Percentiles rank a stretch among this genome's conserved stretches.
Conservation (phyloP, 2,329 filamentous ascomycete species). For the Metarhizium brunneum region DNA sequence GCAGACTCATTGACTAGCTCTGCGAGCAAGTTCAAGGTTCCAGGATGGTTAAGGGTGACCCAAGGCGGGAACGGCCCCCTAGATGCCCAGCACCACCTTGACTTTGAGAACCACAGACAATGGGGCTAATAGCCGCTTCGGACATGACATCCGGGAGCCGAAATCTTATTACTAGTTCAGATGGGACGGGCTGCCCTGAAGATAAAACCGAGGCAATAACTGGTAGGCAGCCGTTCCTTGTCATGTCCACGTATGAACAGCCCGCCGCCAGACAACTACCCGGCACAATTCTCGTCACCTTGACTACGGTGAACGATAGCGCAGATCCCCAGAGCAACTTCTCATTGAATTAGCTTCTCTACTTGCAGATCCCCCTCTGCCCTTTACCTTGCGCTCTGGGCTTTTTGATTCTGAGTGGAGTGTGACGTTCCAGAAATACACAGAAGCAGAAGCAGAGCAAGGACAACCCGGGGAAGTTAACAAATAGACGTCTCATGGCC, state of each 20-base stretch:
- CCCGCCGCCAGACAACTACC: background rate
- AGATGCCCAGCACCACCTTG: background rate
- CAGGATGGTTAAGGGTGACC: background rate
- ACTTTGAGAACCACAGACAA: background rate
- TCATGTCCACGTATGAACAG: background rate
- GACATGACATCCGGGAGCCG: conserved; percentile 1
- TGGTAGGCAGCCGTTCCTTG: background rate
- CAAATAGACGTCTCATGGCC: background rate
- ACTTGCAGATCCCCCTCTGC: background rate
- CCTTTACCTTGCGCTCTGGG: background rate
- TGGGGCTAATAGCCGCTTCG: conserved; percentile 1
- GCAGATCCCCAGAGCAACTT: background rate
- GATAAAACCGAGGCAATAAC: background rate
- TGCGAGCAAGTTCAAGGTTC: conserved; percentile 1
- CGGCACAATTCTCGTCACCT: background rate
- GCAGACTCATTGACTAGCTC: background rate
- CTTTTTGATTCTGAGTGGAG: background rate
- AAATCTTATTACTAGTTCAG: background rate
- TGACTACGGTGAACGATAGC: background rate
- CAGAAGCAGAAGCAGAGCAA: background rate
- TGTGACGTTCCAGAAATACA: conserved; percentile 1
- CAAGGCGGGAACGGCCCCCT: conserved; percentile 1
- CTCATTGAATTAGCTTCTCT: background rate
- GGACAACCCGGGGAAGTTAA: background rate
- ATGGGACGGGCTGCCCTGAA: background rate